A percentile compares a stretch with the other conserved stretches of the same genome.
Conservation (phyloP, 2,329 filamentous ascomycete species). For the Coniochaeta sp. region DNA sequence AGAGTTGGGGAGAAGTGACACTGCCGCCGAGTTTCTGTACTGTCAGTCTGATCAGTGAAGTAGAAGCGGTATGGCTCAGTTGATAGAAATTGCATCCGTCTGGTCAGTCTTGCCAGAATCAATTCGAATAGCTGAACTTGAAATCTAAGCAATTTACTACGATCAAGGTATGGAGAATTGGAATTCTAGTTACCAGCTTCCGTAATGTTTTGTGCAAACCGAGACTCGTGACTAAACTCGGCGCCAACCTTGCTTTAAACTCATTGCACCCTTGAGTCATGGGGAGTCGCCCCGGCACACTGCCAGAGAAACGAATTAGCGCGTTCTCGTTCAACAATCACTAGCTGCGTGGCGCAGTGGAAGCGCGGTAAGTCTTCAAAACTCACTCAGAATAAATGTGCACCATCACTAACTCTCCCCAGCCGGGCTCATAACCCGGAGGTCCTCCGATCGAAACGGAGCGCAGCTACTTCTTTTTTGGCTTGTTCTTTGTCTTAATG, state of each 20-base stretch:
- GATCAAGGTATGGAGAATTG: no score
- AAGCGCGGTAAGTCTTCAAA: slow-evolving; percentile 13
- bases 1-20: not conserved
- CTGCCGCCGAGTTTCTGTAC: no score
- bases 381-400: not conserved
- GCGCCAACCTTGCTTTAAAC: no score
- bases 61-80: no score
- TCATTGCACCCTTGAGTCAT: not conserved
- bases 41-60: no score
- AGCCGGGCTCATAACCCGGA: slow-evolving; percentile 23
- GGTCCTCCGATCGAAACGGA: slow-evolving; percentile 20
- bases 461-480: slow-evolving; percentile 13
- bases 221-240: no score
- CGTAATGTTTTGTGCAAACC: no score
- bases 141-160: no score
- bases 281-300: not conserved
- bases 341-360: slow-evolving; percentile 16
- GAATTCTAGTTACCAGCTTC: no score
- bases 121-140: no score
- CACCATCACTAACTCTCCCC: not conserved
- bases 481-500: not conserved
- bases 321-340: not conserved
- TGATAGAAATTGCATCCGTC: no score
- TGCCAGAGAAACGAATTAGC: not conserved
- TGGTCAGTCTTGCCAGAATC: no score